A percentile compares a stretch with the other conserved stretches of the same genome.
phyloP scores from a whole-genome alignment of 257 asterid species.

The Vinca minor region DNA sequence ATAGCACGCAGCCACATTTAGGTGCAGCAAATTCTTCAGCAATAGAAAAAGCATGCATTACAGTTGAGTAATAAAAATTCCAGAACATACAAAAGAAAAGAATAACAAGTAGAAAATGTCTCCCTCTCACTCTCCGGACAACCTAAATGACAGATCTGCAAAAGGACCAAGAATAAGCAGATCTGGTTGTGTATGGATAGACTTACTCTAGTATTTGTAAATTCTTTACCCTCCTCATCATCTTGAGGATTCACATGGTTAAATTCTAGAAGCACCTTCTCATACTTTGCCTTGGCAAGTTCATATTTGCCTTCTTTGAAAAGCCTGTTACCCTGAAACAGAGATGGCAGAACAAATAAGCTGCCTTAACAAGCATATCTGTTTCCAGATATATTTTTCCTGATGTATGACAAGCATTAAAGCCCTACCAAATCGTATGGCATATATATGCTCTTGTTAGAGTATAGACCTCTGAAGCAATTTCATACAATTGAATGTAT shows the following conservation, averaged over 20 bases:
- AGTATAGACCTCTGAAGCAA: background rate
- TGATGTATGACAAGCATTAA: background rate
- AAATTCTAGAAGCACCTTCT: conserved; percentile 86
- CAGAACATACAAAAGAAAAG: background rate
- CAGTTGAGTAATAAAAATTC: conserved; percentile 8
- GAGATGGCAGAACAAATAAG: conserved; percentile 12
- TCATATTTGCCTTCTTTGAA: conserved; percentile 91
- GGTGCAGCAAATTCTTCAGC: conserved; percentile 76
- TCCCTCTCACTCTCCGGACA: background rate
- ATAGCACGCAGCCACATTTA: conserved; percentile 96
- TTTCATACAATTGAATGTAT: background rate
- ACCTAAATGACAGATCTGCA: conserved; percentile 2
- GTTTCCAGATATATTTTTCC: background rate
- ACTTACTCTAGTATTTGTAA: conserved; percentile 77
- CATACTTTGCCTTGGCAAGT: conserved; percentile 95
- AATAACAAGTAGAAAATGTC: background rate
- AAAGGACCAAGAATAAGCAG: background rate
- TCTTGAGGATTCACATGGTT: conserved; percentile 97
- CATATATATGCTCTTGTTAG: background rate
- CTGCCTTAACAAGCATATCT: background rate
- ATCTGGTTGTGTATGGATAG: background rate
- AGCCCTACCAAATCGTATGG: background rate
- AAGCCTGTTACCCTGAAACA: conserved; percentile 92
- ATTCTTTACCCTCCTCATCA: conserved; percentile 95
- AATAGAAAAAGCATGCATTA: conserved; percentile 18